These are phyloP conservation scores for Sphagnum fallax DNA, from an alignment of 228 moss, liverwort and hornwort species.

Conservation along the genomic window DNA sequence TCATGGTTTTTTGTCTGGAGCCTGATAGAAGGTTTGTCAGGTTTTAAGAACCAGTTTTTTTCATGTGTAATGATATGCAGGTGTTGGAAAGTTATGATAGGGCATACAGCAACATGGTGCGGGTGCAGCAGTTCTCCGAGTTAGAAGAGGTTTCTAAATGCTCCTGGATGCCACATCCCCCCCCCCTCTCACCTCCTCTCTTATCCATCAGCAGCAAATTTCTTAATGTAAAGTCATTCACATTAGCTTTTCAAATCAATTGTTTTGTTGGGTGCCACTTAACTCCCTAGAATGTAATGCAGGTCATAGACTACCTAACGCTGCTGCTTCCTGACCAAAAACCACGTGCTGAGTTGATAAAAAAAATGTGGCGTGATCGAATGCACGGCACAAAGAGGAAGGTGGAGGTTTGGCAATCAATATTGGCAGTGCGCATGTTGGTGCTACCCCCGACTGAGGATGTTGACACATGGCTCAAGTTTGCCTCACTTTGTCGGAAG, in stretches of 20 bases:
- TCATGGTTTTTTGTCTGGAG: too few species aligned
- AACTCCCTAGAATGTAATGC: conserved; percentile 3
- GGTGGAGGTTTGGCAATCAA: conserved; percentile 99
- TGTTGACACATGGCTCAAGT: conserved; percentile 93
- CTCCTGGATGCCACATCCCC: not conserved
- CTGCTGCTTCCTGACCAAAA: conserved; percentile 20
- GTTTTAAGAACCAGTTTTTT: too few species aligned
- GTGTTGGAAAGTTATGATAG: conserved; percentile 98
- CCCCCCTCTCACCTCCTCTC: not conserved
- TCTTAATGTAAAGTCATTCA: too few species aligned
- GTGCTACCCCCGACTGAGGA: conserved; percentile 78
- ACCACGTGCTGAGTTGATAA: conserved; percentile 65
- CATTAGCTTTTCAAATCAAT: too few species aligned
- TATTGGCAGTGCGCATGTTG: conserved; percentile 84
- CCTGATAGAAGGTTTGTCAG: too few species aligned
- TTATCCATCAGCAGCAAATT: too few species aligned
- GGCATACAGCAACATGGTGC: conserved; percentile 99
- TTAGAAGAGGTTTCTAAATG: conserved; percentile 74
- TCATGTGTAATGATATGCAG: conserved; percentile 15
- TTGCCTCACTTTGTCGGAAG: conserved; percentile 97
- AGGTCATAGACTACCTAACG: conserved; percentile 87
- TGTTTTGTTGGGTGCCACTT: too few species aligned
- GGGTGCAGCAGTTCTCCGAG: conserved; percentile 97
- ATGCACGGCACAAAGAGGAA: conserved; percentile 94
- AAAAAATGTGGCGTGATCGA: conserved; percentile 93